Evolutionary conservation across 1,284 basidiomycete species (phyloP).

Genomic region (Cutaneotrichosporon curvatum): DNA sequence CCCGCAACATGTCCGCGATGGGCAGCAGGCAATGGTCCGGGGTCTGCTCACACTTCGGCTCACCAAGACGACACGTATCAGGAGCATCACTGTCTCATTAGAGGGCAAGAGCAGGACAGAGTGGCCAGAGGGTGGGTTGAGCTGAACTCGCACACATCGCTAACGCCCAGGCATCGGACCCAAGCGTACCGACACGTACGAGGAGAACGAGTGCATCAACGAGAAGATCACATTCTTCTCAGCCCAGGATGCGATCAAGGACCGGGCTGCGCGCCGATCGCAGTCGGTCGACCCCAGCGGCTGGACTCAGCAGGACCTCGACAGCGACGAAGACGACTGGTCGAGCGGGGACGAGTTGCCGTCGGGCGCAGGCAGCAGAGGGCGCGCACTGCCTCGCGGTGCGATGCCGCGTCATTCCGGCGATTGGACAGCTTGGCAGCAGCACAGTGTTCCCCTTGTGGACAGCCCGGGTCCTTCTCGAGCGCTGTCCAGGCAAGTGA

Average conservation of each 20-base stretch:
- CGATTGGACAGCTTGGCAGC: constrained; percentile 23
- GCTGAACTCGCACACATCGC: too few species aligned
- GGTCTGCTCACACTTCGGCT: constrained; percentile 79
- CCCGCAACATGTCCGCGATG: constrained; percentile 48
- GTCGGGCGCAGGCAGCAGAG: constrained; percentile 7
- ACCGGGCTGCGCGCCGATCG: constrained; percentile 50
- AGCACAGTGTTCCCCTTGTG: constrained; percentile 4
- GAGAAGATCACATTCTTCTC: constrained; percentile 68
- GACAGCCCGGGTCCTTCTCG: neutral
- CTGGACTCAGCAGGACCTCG: constrained; percentile 37
- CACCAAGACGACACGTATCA: constrained; percentile 75
- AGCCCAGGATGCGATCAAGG: constrained; percentile 43
- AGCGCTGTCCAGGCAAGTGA: neutral
- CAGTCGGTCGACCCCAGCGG: constrained; percentile 72
- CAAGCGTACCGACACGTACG: constrained; percentile 67
- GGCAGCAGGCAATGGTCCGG: constrained; percentile 69
- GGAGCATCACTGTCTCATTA: constrained; percentile 73
- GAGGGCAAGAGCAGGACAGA: constrained; percentile 59
- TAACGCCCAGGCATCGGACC: constrained; percentile 61
- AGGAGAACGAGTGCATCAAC: constrained; percentile 70
- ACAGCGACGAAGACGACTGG: constrained; percentile 40
- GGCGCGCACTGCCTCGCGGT: constrained; percentile 24
- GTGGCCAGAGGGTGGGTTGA: constrained; percentile 78
- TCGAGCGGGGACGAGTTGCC: constrained; percentile 16
- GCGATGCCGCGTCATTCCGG: constrained; percentile 28